A percentile compares a stretch with the other conserved stretches of the same genome.
Evolutionary conservation across 352 stramenopile genomes (phyloP).

Genomic region (Phytophthora citrophthora): DNA sequence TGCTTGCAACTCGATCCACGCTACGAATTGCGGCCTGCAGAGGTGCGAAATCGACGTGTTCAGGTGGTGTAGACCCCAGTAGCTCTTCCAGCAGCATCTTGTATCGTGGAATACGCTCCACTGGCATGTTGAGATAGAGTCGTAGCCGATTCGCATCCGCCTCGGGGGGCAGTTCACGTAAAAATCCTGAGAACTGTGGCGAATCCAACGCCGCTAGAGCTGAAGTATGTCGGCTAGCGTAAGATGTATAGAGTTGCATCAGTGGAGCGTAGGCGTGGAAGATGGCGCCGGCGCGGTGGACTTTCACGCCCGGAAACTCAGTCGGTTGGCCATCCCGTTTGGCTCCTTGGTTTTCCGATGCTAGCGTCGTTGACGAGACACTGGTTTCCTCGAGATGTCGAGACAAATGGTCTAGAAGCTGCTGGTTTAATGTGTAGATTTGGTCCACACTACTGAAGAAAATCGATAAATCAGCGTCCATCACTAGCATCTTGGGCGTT

Average conservation of each 20-base stretch:
- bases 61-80: conserved; percentile 61
- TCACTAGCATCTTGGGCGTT: conserved; percentile 60
- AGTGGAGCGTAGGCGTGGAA: conserved; percentile 87
- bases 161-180: conserved; percentile 75
- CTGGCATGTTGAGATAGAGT: conserved; percentile 88
- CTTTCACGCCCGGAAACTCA: conserved; percentile 16
- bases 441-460: conserved; percentile 91
- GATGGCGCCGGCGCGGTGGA: conserved; percentile 70
- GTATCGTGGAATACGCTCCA: conserved; percentile 87
- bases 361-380: conserved; percentile 17
- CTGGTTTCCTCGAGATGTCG: conserved; percentile 77
- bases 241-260: conserved; percentile 88
- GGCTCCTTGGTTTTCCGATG: conserved; percentile 6
- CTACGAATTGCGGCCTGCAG: conserved; percentile 78
- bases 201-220: conserved; percentile 76
- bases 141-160: conserved; percentile 65
- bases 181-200: conserved; percentile 72
- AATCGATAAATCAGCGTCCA: conserved; percentile 87
- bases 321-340: conserved; percentile 8
- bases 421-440: conserved; percentile 89
- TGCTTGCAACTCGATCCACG: conserved; percentile 75
- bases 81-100: conserved; percentile 85
- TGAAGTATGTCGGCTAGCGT: conserved; percentile 80
- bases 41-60: conserved; percentile 78
- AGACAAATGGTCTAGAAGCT: conserved; percentile 85